Evolutionary conservation across 2,329 filamentous ascomycete species (phyloP).

Genomic region (Onygenales sp.): DNA sequence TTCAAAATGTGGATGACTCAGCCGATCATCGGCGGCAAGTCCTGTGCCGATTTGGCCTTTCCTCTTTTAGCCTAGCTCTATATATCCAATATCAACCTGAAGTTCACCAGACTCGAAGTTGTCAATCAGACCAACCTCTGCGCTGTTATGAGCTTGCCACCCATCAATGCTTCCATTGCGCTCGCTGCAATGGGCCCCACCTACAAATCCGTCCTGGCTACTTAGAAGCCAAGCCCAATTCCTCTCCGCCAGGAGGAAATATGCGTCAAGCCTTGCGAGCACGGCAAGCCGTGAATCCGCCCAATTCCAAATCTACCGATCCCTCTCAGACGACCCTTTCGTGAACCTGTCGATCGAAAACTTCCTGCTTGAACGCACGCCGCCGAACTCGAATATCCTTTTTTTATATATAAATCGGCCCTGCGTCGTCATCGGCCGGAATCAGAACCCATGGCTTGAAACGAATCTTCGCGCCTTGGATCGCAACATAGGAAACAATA

Average conservation of each 20-base stretch:
- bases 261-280: conserved; percentile 22
- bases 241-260: conserved; percentile 16
- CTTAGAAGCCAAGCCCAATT: conserved; percentile 2
- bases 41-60: neutral
- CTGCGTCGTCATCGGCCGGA: conserved; percentile 83
- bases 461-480: conserved; percentile 59
- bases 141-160: neutral
- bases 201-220: conserved; percentile 3
- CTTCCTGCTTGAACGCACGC: conserved; percentile 67
- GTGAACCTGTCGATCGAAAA: conserved; percentile 93
- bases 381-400: conserved; percentile 63
- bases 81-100: neutral
- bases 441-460: conserved; percentile 97
- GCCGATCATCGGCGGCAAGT: neutral
- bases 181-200: conserved; percentile 6
- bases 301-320: conserved; percentile 58
- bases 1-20: conserved; percentile 4
- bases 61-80: neutral
- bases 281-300: conserved; percentile 25
- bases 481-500: conserved; percentile 11
- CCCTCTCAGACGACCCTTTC: conserved; percentile 62
- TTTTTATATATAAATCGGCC: conserved; percentile 84
- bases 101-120: neutral
- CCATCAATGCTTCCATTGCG: conserved; percentile 11
- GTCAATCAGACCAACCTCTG: neutral